Percentiles rank a stretch among this genome's conserved stretches.
Conservation (phyloP, 805 yeast genomes). For the Saccharomycopsis olivae region DNA sequence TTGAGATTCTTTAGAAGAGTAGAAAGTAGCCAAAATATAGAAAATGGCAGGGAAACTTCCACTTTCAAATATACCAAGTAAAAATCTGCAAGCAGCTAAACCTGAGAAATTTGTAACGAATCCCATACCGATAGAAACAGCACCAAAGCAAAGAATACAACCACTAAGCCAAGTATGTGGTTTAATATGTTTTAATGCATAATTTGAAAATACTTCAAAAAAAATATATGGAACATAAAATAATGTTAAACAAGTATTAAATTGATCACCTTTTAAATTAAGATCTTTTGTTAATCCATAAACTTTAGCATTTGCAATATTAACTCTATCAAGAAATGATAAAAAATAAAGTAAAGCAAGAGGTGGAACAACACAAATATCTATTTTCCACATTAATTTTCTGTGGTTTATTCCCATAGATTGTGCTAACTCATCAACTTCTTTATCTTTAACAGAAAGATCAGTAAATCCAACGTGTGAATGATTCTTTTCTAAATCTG, state of each 20-base stretch:
- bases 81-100: constrained; percentile 49
- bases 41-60: constrained; percentile 71
- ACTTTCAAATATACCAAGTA: constrained; percentile 59
- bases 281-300: constrained; percentile 56
- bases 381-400: constrained; percentile 52
- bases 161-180: constrained; percentile 57
- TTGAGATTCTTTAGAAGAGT: constrained; percentile 54
- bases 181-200: constrained; percentile 41
- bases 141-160: constrained; percentile 55
- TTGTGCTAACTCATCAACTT: constrained; percentile 20
- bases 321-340: constrained; percentile 73
- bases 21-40: constrained; percentile 57
- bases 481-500: too few species aligned
- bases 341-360: constrained; percentile 64
- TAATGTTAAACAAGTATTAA: constrained; percentile 53
- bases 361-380: constrained; percentile 50
- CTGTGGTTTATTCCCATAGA: constrained; percentile 39
- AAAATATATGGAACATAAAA: constrained; percentile 63
- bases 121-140: constrained; percentile 56
- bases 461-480: background rate
- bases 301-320: constrained; percentile 70
- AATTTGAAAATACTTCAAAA: constrained; percentile 58
- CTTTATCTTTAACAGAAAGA: constrained; percentile 1
- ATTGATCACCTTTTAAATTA: constrained; percentile 45
- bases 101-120: constrained; percentile 48